Evolutionary conservation across 1,284 basidiomycete genomes (phyloP).

Genomic region (Irpex lacteus): DNA sequence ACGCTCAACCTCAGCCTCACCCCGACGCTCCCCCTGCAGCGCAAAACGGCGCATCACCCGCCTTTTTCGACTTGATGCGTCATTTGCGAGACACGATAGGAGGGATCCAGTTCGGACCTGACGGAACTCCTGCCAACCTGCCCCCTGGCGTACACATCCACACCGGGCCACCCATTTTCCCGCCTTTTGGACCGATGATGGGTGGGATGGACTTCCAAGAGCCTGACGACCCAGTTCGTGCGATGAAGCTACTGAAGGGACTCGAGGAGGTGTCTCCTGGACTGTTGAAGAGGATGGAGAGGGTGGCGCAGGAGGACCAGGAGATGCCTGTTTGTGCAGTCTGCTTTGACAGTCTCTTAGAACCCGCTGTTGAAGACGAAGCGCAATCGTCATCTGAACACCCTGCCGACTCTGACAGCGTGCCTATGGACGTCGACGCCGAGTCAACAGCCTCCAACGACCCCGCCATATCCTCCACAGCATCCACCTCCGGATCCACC

Average conservation of each 20-base stretch:
- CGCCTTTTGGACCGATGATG: conserved; percentile 13
- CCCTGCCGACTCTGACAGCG: conserved; percentile 15
- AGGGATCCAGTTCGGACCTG: background rate
- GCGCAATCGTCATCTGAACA: conserved; percentile 25
- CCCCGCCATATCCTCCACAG: conserved; percentile 12
- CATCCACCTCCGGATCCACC: conserved; percentile 15
- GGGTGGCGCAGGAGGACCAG: conserved; percentile 41
- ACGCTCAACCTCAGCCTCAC: background rate
- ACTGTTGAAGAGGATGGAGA: conserved; percentile 62
- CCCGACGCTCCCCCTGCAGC: background rate
- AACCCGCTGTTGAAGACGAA: conserved; percentile 35
- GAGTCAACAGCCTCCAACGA: background rate
- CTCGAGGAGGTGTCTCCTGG: conserved; percentile 65
- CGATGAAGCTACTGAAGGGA: conserved; percentile 56
- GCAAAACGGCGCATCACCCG: background rate
- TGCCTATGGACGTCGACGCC: conserved; percentile 11
- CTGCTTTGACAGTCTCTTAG: conserved; percentile 68
- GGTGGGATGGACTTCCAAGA: conserved; percentile 35
- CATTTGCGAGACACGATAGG: conserved; percentile 1
- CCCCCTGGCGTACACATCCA: background rate
- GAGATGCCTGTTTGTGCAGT: conserved; percentile 62
- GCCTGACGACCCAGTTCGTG: conserved; percentile 63
- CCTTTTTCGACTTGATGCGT: background rate
- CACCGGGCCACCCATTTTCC: conserved; percentile 15
- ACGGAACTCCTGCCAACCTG: background rate